phyloP scores from a whole-genome alignment of 1,139 yeast genomes.

The Suhomyces chickasaworum region DNA sequence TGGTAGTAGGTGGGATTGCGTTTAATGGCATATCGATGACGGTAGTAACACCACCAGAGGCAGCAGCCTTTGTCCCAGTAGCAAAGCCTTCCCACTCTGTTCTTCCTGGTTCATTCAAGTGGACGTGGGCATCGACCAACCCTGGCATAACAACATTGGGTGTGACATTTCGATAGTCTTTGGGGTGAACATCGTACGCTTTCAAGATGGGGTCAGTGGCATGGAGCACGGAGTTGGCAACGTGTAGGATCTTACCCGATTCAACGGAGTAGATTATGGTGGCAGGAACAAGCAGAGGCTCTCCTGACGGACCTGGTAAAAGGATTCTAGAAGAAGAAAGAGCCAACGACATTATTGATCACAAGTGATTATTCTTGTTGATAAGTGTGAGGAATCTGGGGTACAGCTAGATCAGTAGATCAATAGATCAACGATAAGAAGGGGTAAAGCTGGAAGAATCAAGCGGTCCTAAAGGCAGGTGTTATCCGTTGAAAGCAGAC shows the following conservation, averaged over 20 bases:
- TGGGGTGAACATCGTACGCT: slow-evolving; percentile 44
- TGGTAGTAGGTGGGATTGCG: slow-evolving; percentile 94
- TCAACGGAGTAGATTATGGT: slow-evolving; percentile 64
- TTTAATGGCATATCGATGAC: slow-evolving; percentile 95
- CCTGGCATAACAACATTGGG: slow-evolving; percentile 83
- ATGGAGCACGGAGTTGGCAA: slow-evolving; percentile 35
- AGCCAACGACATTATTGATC: slow-evolving; percentile 55
- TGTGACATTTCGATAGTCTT: slow-evolving; percentile 54
- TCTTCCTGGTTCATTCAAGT: slow-evolving; percentile 90
- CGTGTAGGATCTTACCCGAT: slow-evolving; percentile 65
- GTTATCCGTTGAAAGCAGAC: too few relatives aligned
- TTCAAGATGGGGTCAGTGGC: slow-evolving; percentile 40
- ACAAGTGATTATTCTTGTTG: too few relatives aligned
- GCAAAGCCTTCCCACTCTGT: slow-evolving; percentile 97
- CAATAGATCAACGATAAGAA: background rate
- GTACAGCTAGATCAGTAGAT: background rate
- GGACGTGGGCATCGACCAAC: slow-evolving; percentile 90
- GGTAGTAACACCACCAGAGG: slow-evolving; percentile 94
- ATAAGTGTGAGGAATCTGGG: background rate
- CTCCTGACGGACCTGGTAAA: slow-evolving; percentile 28
- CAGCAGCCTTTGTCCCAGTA: slow-evolving; percentile 90
- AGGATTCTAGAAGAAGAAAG: slow-evolving; percentile 68
- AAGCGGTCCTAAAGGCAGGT: background rate
- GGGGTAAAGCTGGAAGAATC: background rate
- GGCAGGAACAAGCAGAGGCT: slow-evolving; percentile 54